Evolutionary conservation across 2,329 filamentous ascomycete genomes (phyloP).

Genomic region (Microsporum canis): DNA sequence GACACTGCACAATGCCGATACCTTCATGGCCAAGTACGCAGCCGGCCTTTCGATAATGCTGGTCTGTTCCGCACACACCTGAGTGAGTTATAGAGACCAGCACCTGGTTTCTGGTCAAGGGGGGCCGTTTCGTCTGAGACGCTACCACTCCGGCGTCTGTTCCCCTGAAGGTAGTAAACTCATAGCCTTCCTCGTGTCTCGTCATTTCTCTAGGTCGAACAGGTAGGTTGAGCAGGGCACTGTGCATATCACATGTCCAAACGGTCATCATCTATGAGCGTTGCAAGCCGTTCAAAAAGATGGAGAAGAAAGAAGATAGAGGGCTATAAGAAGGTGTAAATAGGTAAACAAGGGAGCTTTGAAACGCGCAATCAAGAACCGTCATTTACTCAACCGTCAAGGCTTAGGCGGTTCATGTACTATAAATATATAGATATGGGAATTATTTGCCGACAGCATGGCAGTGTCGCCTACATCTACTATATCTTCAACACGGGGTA

Average conservation of each 20-base stretch:
- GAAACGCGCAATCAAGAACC: neutral
- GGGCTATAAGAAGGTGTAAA: neutral
- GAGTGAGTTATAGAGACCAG: constrained; percentile 54
- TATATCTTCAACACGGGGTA: neutral
- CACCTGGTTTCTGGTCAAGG: constrained; percentile 33
- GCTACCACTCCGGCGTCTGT: constrained; percentile 4
- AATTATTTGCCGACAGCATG: constrained; percentile 4
- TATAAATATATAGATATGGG: neutral
- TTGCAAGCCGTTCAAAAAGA: neutral
- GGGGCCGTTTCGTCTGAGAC: neutral
- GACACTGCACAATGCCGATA: constrained; percentile 23
- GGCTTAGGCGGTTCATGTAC: neutral
- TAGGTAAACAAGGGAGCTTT: neutral
- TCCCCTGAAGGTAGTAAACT: constrained; percentile 10
- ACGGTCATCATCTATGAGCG: neutral
- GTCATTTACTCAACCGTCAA: neutral
- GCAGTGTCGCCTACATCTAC: neutral
- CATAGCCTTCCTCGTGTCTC: neutral
- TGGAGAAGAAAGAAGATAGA: neutral
- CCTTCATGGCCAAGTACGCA: constrained; percentile 30
- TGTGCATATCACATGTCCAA: neutral
- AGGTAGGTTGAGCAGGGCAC: neutral
- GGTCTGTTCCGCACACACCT: constrained; percentile 54
- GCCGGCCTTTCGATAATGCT: constrained; percentile 17
- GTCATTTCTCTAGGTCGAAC: neutral